These are phyloP conservation scores for Closterium sp. DNA, from an alignment of 139 green algal genomes.

Conservation along the genomic window DNA sequence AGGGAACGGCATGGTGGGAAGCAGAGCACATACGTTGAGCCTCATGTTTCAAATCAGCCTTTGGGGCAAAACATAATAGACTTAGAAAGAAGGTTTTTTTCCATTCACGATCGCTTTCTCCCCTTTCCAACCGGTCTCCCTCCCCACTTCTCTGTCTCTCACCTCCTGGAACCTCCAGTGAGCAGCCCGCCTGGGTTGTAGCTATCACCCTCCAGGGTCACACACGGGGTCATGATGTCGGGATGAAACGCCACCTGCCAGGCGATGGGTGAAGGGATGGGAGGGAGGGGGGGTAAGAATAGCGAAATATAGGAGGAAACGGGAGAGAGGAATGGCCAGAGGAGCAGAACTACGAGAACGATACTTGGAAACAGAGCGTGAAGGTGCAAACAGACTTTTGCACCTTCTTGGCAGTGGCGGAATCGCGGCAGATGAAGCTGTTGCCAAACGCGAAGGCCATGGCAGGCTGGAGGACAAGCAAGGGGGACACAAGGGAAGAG, in stretches of 20 bases:
- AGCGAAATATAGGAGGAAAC: not conserved
- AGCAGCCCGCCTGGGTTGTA: slow-evolving; percentile 88
- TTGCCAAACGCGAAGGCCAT: slow-evolving; percentile 94
- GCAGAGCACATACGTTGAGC: too few relatives aligned
- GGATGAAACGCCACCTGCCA: slow-evolving; percentile 77
- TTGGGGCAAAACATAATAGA: too few relatives aligned
- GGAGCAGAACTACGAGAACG: not conserved
- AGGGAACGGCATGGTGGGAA: too few relatives aligned
- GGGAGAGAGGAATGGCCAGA: not conserved
- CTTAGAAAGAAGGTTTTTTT: too few relatives aligned
- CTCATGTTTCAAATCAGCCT: too few relatives aligned
- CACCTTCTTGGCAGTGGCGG: slow-evolving; percentile 77
- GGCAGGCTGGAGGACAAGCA: slow-evolving; percentile 56
- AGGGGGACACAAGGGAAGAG: not conserved
- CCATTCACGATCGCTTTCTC: too few relatives aligned
- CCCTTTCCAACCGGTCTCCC: too few relatives aligned
- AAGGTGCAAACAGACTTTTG: too few relatives aligned
- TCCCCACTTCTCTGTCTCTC: not conserved
- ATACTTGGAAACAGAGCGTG: too few relatives aligned
- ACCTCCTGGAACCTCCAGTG: slow-evolving; percentile 52
- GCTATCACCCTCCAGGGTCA: slow-evolving; percentile 94
- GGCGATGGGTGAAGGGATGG: not conserved
- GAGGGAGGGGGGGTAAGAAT: not conserved
- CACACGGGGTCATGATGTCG: slow-evolving; percentile 80
- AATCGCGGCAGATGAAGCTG: slow-evolving; percentile 92